phyloP scores from a whole-genome alignment of 768 basidiomycete genomes.

The Lactarius sanguifluus region DNA sequence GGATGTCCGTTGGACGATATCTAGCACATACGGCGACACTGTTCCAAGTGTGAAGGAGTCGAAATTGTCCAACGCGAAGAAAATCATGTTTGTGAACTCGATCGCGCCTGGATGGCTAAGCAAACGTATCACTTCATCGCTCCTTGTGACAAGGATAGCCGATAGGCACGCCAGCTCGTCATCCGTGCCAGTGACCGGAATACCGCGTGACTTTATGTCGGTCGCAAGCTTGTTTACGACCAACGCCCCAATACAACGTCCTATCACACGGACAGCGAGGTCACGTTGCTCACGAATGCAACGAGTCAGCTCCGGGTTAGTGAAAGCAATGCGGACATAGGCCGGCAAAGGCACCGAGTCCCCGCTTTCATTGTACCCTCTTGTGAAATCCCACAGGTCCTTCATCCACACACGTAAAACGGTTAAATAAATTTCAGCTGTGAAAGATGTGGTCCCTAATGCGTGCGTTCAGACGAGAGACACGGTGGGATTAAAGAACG shows the following conservation, averaged over 20 bases:
- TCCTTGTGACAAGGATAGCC: background rate
- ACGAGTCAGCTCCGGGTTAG: background rate
- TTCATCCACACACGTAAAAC: background rate
- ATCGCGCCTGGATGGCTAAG: background rate
- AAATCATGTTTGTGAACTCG: background rate
- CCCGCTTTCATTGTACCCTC: background rate
- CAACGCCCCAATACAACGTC: background rate
- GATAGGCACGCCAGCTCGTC: background rate
- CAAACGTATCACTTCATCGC: background rate
- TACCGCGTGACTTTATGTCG: background rate
- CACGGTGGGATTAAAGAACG: background rate
- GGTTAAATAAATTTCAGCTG: background rate
- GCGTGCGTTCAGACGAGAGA: too few species aligned
- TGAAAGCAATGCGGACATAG: background rate
- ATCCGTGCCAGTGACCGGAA: background rate
- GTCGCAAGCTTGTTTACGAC: background rate
- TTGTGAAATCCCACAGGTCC: fast-evolving
- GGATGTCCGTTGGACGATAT: background rate
- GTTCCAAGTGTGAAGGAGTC: too few species aligned
- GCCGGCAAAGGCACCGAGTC: background rate
- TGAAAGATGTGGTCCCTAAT: background rate
- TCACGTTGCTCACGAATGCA: background rate
- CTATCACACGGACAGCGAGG: background rate
- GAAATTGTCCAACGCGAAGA: background rate
- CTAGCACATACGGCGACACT: too few species aligned